phyloP scores from a whole-genome alignment of 2,329 filamentous ascomycete species.

The Colletotrichum sp. region DNA sequence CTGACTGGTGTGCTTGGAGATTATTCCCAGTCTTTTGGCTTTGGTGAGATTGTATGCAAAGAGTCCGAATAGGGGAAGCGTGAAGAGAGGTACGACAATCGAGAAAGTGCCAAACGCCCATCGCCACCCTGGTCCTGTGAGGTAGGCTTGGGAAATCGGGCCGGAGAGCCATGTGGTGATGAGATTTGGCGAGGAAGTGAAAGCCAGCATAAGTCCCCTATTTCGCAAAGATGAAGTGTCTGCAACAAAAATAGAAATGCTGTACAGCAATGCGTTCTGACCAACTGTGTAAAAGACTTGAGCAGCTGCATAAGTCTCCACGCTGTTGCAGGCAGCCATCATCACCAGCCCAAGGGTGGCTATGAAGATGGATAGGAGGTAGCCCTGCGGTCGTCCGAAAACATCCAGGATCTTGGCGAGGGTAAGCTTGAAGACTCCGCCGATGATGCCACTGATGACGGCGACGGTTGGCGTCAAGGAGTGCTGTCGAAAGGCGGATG shows the following conservation, averaged over 20 bases:
- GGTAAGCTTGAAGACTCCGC: constrained; percentile 2
- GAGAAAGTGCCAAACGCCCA: neutral
- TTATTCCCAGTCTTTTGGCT: neutral
- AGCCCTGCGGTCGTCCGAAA: constrained; percentile 38
- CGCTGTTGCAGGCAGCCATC: constrained; percentile 56
- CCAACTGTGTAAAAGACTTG: constrained; percentile 22
- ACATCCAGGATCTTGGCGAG: constrained; percentile 40
- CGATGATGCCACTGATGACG: neutral
- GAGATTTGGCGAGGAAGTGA: neutral
- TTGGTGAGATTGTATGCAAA: neutral
- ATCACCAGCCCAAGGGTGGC: constrained; percentile 52
- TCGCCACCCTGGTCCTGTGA: neutral
- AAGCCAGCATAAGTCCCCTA: neutral
- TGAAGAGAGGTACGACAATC: neutral
- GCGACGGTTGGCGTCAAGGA: neutral
- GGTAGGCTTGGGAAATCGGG: neutral
- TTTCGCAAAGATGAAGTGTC: neutral
- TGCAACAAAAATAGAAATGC: neutral
- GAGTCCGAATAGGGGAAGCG: neutral
- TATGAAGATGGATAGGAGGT: constrained; percentile 31
- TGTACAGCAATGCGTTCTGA: neutral
- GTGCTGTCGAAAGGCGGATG: neutral
- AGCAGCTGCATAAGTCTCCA: constrained; percentile 38
- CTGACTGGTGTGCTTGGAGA: neutral
- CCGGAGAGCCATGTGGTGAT: neutral